Base-by-base conservation (phyloP, 1,284 basidiomycete genomes). In the Cryptococcus maquisensis region DNA sequence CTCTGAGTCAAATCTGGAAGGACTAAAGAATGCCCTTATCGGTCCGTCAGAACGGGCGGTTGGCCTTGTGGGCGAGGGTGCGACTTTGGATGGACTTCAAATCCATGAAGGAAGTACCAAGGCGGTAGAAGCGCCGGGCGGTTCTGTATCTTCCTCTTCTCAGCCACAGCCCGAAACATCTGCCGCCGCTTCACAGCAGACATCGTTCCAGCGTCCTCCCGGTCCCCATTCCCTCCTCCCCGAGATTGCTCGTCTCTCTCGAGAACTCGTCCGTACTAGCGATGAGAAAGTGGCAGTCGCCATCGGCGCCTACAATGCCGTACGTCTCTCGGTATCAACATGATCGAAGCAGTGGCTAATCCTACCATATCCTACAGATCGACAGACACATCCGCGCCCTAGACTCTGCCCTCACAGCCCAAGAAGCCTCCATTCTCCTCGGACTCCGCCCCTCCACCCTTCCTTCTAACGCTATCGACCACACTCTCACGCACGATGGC, bases 241-340 rank as follows among this genome's bases (percentile, higher is more conserved):
- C 20, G 69, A 71, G 55, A 75, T 77, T 32, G 67, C 69, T 5
- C 60, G 63, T 35, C 53, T 75, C 13, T 57, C 66, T 4, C 52
- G 64, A 49, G 75, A 77, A 46, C 61, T 77, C 6, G 65, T 77
- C 20, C 62, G 76, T 42, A 74, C 76, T 15, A 71, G 75, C 10
- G 79, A 81, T 49, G 79, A 81, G 51, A 80, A 80, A 54, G 72
- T 80, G 24, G 79, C 78, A 1, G 66, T 81, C 4, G 79, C 79
- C 8, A 63, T 76, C 0, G 78, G 78, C 6, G 77, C 79, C 2
- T 81, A 80, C 64, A 78, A 80, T 49, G 61, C 72, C 32, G 74
- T 73, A 39, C 56, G 73, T 61, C 20, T 21, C 8, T 23, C 18
- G 45, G 15, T 12, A 32, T 28, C 5, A 12, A 32, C 23, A 18